Conservation (phyloP, 208 protist genomes). For the Jaenimonas drosophilae region DNA sequence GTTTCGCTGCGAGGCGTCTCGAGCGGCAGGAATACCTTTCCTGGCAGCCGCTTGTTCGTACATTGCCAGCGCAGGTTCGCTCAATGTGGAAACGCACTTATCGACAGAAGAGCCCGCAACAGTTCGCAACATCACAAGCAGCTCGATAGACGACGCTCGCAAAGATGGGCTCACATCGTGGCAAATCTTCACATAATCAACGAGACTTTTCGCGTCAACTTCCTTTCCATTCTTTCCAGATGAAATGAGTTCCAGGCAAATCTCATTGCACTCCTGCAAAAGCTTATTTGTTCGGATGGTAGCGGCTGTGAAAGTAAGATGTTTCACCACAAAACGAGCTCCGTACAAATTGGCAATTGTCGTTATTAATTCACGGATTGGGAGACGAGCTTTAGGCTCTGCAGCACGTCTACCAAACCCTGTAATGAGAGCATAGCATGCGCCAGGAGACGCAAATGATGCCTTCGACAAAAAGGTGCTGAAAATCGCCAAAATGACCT, state of each 20-base stretch:
- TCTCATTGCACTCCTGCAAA: conserved; percentile 67
- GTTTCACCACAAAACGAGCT: conserved; percentile 52
- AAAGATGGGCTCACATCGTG: conserved; percentile 44
- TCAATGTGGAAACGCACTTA: conserved; percentile 6
- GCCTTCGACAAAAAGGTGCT: conserved; percentile 17
- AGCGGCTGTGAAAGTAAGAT: conserved; percentile 38
- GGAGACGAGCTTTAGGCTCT: conserved; percentile 55
- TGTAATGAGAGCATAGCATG: conserved; percentile 55
- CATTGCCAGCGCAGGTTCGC: too few relatives aligned
- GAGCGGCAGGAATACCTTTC: too few relatives aligned
- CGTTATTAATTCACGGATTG: conserved; percentile 34
- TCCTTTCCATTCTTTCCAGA: too few relatives aligned
- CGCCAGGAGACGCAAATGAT: conserved; percentile 25
- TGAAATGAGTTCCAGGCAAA: conserved; percentile 28
- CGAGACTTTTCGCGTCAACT: too few relatives aligned
- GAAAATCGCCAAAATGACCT: conserved; percentile 17
- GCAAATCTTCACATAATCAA: conserved; percentile 59
- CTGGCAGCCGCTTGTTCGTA: too few relatives aligned
- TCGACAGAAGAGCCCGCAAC: conserved; percentile 6
- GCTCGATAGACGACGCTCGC: conserved; percentile 21
- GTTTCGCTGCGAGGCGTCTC: too few relatives aligned
- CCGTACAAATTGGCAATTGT: conserved; percentile 28
- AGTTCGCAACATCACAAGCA: conserved; percentile 30
- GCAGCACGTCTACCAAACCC: conserved; percentile 49
- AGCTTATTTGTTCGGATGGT: conserved; percentile 57